Evolutionary conservation across 2,329 filamentous ascomycete genomes (phyloP), one percentile per base, ranked within the genome.

Genomic region (Penicillium sp.): DNA sequence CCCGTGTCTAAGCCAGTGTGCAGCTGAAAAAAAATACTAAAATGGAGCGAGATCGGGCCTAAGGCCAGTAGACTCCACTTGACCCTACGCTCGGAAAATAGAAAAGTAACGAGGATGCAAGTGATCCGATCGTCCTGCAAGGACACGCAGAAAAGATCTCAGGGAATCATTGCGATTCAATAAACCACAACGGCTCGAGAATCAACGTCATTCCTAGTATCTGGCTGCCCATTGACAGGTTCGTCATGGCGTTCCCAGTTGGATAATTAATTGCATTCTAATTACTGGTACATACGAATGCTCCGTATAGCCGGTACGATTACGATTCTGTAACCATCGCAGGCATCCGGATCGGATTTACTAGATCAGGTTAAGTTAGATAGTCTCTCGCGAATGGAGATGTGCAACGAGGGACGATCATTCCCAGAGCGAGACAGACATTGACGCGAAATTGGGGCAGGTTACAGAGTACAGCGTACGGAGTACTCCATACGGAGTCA

Each of bases 11-110:
- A 51, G 53, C 29, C 44, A 56, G 37, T 56, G 40, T 33, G 21
- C 54, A 63, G 60, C 60, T 63, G 58, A 63, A 61, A 62, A 23
- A 39, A 23, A 39, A 43, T 28, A 43, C 16, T 11, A 21, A 55
- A 50, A 21, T 42, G 64, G 62, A 63, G 59, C 55, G 52, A 68
- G 68, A 71, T 71, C 68, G 68, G 64, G 64, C 61, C 68, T 66
- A 67, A 68, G 56, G 50, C 52, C 28, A 43, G 21, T 33, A 31
- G 52, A 53, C 61, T 64, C 67, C 67, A 67, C 68, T 63, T 47
- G 19, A 24, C 29, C 9, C 52, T 63, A 67, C 64, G 50, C 55
- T 69, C 69, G 67, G 67, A 65, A 69, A 67, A 71, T 67, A 67
- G 60, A 60, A 67, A 63, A 42, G 42, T 37, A 57, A 58, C 52